Evolutionary conservation across 495 filamentous ascomycete genomes (phyloP), one percentile per base, ranked within the genome.

Genomic region (Aspergillus biplanus): DNA sequence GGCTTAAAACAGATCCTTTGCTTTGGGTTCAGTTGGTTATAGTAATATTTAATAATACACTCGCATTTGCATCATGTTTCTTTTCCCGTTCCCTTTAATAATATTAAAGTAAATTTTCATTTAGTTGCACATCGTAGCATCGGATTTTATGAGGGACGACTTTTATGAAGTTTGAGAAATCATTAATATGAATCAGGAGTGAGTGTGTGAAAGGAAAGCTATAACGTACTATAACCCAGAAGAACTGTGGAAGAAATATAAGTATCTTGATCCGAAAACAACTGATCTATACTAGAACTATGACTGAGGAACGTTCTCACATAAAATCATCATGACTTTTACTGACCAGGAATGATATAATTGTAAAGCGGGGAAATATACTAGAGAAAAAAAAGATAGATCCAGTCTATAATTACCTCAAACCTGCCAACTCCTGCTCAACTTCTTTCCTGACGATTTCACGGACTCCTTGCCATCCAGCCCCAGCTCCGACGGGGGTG

Each of bases 371-470:
- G 7, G 21, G 27, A 44, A 31, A 34, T 33, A 54, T 18, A 21
- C 33, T 47, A 27, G 42, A 63, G 12, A 58, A 33, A 33, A 54
- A 33, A 16, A 33, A 16, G 35, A 44, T 44, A 44, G 39, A 44
- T 44, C 39, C 39, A 44, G 39, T 44, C 15, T 55, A 33, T 15
- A 39, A 37, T 49, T 64, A 64, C 34, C 62, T 49, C 50, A 55
- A 37, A 18, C 62, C 71, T 65, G 73, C 52, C 39, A 76, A 55
- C 66, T 79, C 76, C 64, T 77, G 65, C 61, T 79, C 74, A 63
- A 75, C 73, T 61, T 78, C 68, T 18, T 62, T 60, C 65, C 77
- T 77, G 5, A 80, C 68, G 56, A 80, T 71, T 55, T 80, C 77
- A 12, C 71, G 61, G 16, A 80, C 75, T n/a, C 59, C 70, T 58